These are phyloP conservation scores for Myriosclerotinia scirpicola DNA, from an alignment of 2,329 filamentous ascomycete genomes.

Conservation along the genomic window DNA sequence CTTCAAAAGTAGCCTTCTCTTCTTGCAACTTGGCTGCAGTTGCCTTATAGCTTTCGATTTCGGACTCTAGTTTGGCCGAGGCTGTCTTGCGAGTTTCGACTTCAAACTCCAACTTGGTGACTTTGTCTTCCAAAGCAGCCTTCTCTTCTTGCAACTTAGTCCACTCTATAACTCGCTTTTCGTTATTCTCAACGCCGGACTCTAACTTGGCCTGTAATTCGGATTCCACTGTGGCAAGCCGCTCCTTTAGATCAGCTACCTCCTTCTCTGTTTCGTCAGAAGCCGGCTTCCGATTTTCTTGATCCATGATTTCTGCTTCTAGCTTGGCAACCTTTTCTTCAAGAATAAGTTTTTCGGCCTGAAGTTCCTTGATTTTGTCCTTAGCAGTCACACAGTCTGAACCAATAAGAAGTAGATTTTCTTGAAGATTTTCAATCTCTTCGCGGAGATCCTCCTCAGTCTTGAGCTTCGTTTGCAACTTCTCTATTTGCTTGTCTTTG, in stretches of 20 bases:
- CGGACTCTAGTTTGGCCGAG: conserved; percentile 62
- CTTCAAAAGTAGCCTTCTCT: conserved; percentile 66
- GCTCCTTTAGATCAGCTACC: not conserved
- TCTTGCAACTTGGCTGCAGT: conserved; percentile 53
- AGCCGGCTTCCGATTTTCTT: conserved; percentile 48
- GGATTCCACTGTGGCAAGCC: conserved; percentile 3
- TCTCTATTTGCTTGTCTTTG: conserved; percentile 66
- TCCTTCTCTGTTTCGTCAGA: not conserved
- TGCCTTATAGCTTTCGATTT: conserved; percentile 51
- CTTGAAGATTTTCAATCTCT: conserved; percentile 80
- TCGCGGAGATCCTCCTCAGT: conserved; percentile 78
- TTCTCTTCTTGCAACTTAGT: conserved; percentile 66
- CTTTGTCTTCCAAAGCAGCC: conserved; percentile 59
- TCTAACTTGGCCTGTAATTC: conserved; percentile 40
- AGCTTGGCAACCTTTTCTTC: conserved; percentile 63
- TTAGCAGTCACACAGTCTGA: conserved; percentile 83
- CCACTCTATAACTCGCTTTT: conserved; percentile 47
- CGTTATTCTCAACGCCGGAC: conserved; percentile 45
- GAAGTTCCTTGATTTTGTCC: conserved; percentile 69
- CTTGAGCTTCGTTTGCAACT: conserved; percentile 66
- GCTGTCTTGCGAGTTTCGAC: conserved; percentile 46
- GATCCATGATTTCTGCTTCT: conserved; percentile 73
- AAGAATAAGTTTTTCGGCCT: conserved; percentile 65
- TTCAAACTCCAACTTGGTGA: conserved; percentile 70
- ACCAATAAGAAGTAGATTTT: conserved; percentile 76